Evolutionary conservation across 805 yeast species (phyloP).

Genomic region (Myxozyma nipponensis): DNA sequence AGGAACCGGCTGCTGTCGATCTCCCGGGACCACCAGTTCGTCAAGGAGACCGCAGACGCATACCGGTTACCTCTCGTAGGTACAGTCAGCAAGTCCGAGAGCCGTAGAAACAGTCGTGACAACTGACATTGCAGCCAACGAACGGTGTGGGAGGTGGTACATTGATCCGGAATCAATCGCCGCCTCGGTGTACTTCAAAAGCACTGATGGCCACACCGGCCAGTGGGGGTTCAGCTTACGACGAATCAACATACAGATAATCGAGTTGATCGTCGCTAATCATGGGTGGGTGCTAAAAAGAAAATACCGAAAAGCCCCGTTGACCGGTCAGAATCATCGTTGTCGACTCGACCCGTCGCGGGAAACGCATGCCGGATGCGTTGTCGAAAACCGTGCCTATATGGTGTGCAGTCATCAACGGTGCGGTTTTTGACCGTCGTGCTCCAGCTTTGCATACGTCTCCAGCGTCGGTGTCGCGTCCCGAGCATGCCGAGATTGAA

Average conservation of each 20-base stretch:
- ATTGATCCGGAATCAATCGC: slow-evolving; percentile 44
- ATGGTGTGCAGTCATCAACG: slow-evolving; percentile 81
- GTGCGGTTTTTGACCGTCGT: slow-evolving; percentile 43
- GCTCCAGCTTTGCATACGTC: slow-evolving; percentile 43
- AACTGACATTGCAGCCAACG: slow-evolving; percentile 53
- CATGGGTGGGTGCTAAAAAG: slow-evolving; percentile 40
- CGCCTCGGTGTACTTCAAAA: slow-evolving; percentile 70
- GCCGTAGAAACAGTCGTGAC: not conserved
- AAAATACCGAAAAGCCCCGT: not conserved
- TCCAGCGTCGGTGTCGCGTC: slow-evolving; percentile 49
- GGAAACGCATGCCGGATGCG: slow-evolving; percentile 83
- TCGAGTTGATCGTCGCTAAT: slow-evolving; percentile 44
- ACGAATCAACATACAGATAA: slow-evolving; percentile 68
- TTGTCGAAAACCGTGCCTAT: slow-evolving; percentile 82
- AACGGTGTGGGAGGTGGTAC: slow-evolving; percentile 87
- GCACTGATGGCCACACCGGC: slow-evolving; percentile 84
- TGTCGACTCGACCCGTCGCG: slow-evolving; percentile 82
- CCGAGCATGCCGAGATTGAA: slow-evolving; percentile 54
- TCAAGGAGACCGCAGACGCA: slow-evolving; percentile 41
- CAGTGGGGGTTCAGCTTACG: slow-evolving; percentile 77
- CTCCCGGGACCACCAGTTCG: slow-evolving; percentile 54
- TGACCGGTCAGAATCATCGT: slow-evolving; percentile 42
- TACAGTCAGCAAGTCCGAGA: slow-evolving; percentile 3
- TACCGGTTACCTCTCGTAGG: slow-evolving; percentile 38
- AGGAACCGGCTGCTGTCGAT: slow-evolving; percentile 71